These are phyloP conservation scores for Boeremia lycopersici DNA, from an alignment of 2,329 filamentous ascomycete species.

Conservation along the genomic window DNA sequence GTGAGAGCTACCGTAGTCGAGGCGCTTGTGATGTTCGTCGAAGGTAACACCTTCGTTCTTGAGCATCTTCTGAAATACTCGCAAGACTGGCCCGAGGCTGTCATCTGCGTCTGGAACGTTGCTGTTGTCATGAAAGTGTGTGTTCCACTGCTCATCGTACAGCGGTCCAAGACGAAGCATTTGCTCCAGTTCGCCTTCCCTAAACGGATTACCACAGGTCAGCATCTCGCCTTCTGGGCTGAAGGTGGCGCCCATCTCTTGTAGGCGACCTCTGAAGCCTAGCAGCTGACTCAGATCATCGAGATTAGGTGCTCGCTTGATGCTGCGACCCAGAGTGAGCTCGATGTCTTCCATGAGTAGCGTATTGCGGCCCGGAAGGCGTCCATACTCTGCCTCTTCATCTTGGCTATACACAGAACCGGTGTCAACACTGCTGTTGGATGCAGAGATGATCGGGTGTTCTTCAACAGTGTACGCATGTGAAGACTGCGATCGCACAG, in stretches of 20 bases:
- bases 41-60: constrained; percentile 17
- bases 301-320: neutral
- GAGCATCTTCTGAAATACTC: constrained; percentile 9
- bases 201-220: constrained; percentile 14
- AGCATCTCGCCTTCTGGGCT: constrained; percentile 10
- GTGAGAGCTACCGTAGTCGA: neutral
- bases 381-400: neutral
- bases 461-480: too few species aligned
- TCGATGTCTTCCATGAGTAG: neutral
- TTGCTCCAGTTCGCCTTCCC: constrained; percentile 6
- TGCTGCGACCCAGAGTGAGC: too few species aligned
- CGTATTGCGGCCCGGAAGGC: neutral
- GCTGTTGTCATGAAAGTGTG: constrained; percentile 1
- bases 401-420: neutral
- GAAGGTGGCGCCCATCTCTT: constrained; percentile 16
- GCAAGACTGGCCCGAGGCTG: constrained; percentile 5
- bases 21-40: constrained; percentile 6
- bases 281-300: neutral
- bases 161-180: constrained; percentile 15
- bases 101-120: neutral
- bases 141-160: constrained; percentile 18
- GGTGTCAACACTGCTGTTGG: neutral
- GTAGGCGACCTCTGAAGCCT: constrained; percentile 6
- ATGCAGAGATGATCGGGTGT: neutral
- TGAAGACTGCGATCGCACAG: neutral